Conservation (phyloP, 2,329 filamentous ascomycete genomes). For the Fusarium paranaense region DNA sequence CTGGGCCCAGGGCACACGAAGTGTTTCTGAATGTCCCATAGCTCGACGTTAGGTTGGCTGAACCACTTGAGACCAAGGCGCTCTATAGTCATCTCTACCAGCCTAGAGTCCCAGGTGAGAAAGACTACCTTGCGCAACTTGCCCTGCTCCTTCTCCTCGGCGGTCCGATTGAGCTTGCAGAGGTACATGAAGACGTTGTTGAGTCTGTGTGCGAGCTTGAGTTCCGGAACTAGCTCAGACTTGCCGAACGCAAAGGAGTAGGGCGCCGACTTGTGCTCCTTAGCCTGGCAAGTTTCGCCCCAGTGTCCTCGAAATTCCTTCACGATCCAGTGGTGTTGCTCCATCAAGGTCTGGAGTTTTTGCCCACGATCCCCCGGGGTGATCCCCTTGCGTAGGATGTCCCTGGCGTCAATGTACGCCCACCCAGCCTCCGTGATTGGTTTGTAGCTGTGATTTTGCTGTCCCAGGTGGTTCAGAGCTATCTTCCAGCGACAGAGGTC, state of each 20-base stretch:
- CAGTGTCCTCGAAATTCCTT: background rate
- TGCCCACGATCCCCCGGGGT: background rate
- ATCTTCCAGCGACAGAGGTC: slow-evolving; percentile 1
- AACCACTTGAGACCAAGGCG: background rate
- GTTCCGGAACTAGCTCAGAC: background rate
- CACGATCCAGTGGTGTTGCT: background rate
- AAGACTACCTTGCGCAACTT: background rate
- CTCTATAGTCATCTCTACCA: background rate
- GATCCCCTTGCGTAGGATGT: background rate
- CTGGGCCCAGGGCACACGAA: background rate
- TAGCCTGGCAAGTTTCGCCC: background rate
- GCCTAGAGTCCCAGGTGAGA: background rate
- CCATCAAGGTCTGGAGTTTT: background rate
- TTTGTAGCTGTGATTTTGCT: background rate
- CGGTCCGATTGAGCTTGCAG: background rate
- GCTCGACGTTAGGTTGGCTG: background rate
- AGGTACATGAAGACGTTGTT: background rate
- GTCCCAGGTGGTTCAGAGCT: background rate
- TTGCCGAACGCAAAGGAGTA: background rate
- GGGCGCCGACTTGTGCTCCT: background rate
- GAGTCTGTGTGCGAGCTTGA: background rate
- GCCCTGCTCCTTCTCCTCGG: background rate
- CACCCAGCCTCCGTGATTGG: background rate
- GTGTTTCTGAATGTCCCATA: background rate
- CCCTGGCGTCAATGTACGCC: background rate